Evolutionary conservation across 2,329 filamentous ascomycete species (phyloP).

Genomic region (Phyllosticta citribraziliensis): DNA sequence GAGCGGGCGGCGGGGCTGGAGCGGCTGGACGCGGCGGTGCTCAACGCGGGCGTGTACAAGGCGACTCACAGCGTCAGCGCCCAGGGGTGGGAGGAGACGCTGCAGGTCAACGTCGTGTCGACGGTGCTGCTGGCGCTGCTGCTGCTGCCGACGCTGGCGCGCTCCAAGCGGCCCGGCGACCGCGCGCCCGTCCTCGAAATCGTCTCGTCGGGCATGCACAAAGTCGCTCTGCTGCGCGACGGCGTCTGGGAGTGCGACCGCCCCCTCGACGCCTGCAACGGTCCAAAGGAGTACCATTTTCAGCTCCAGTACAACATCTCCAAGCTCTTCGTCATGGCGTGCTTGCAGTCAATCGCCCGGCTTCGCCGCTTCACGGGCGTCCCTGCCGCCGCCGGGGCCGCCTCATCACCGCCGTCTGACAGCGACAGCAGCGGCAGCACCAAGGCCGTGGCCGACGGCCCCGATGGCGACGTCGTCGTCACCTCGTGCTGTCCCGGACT

Average conservation of each 20-base stretch:
- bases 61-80: constrained; percentile 15
- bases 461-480: constrained; percentile 9
- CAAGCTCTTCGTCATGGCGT: constrained; percentile 26
- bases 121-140: constrained; percentile 27
- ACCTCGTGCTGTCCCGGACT: constrained; percentile 13
- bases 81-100: constrained; percentile 22
- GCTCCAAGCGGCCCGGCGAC: neutral
- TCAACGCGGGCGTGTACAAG: constrained; percentile 30
- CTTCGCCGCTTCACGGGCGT: neutral
- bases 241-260: neutral
- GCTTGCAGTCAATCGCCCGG: neutral
- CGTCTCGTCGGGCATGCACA: constrained; percentile 11
- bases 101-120: constrained; percentile 32
- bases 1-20: constrained; percentile 16
- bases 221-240: neutral
- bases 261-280: neutral
- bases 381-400: constrained; percentile 9
- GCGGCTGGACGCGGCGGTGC: constrained; percentile 28
- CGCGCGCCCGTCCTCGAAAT: constrained; percentile 9
- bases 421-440: constrained; percentile 12
- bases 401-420: constrained; percentile 13
- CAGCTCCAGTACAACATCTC: constrained; percentile 21
- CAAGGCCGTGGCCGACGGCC: neutral
- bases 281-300: neutral
- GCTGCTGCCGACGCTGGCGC: constrained; percentile 19